Percentiles rank a stretch among this genome's conserved stretches.
These are phyloP conservation scores for Leccinum aurantiacum DNA, from an alignment of 768 basidiomycete species.

Conservation along the genomic window DNA sequence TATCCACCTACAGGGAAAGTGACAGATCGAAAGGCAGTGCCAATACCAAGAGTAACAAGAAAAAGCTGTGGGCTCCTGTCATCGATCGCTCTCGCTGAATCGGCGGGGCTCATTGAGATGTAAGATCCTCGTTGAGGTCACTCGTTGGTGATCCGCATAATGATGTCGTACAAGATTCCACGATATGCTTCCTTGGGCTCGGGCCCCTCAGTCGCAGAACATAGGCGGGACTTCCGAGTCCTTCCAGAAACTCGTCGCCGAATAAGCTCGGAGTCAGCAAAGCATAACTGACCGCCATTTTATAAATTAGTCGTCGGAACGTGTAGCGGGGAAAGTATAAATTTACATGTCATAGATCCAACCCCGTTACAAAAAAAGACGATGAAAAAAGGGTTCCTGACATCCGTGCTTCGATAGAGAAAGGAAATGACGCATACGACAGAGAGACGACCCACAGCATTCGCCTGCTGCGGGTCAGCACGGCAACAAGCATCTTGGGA, in stretches of 20 bases:
- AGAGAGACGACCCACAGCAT: conserved; percentile 3
- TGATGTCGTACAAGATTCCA: too few species aligned
- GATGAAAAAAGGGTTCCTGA: not conserved
- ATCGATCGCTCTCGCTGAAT: too few species aligned
- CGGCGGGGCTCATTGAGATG: too few species aligned
- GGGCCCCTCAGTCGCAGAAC: too few species aligned
- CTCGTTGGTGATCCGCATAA: too few species aligned
- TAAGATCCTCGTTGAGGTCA: too few species aligned
- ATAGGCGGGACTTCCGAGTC: too few species aligned
- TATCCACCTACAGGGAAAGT: not conserved
- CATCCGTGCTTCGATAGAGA: conserved; percentile 5
- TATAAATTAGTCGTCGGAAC: not conserved
- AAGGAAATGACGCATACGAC: not conserved
- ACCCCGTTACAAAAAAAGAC: conserved; percentile 10
- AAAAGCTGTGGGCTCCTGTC: too few species aligned
- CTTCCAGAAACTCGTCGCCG: too few species aligned
- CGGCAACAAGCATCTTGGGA: not conserved
- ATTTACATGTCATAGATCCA: conserved; percentile 12
- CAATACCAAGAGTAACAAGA: not conserved
- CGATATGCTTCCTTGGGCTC: too few species aligned
- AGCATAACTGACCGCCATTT: too few species aligned
- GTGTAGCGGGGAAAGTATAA: conserved; percentile 4
- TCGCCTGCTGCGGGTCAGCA: not conserved
- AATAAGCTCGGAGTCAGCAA: too few species aligned
- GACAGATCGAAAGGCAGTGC: not conserved